Conservation (phyloP, 768 basidiomycete species). For the Rhizopogon vesiculosus region DNA sequence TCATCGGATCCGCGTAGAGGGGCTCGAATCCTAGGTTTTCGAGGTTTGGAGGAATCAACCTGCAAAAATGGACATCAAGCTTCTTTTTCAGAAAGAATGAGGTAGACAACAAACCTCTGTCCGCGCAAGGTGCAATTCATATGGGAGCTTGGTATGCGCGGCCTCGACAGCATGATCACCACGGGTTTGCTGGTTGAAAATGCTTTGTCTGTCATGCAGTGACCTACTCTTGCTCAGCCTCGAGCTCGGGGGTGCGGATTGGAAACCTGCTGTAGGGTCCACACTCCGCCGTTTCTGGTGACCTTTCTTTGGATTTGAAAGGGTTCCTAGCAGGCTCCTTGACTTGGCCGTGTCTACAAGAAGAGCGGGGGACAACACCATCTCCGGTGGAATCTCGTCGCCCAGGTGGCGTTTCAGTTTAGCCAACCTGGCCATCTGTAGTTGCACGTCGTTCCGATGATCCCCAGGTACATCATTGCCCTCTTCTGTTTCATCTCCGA, state of each 20-base stretch:
- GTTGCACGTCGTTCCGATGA: constrained; percentile 14
- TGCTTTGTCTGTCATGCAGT: constrained; percentile 9
- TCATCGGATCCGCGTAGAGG: background rate
- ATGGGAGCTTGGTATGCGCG: no score
- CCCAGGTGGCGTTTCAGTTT: constrained; percentile 35
- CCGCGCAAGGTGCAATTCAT: background rate
- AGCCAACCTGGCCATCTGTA: constrained; percentile 26
- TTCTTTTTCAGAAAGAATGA: background rate
- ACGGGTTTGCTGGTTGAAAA: background rate
- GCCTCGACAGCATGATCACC: background rate
- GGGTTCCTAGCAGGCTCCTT: no score
- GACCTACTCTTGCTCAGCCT: constrained; percentile 26
- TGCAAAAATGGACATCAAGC: constrained; percentile 4
- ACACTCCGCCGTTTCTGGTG: constrained; percentile 14
- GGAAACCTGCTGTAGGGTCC: constrained; percentile 6
- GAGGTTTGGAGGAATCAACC: background rate
- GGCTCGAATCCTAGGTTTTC: background rate
- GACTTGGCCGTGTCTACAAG: background rate
- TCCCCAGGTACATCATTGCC: constrained; percentile 5
- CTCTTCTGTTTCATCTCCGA: constrained; percentile 1
- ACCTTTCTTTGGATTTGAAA: background rate
- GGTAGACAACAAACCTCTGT: background rate
- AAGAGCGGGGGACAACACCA: constrained; percentile 16
- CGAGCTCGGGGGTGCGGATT: background rate
- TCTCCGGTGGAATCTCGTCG: constrained; percentile 33